Percentiles rank a stretch among this genome's conserved stretches.
Evolutionary conservation across 306 rosid species (phyloP).

Genomic region (Quercus robur): DNA sequence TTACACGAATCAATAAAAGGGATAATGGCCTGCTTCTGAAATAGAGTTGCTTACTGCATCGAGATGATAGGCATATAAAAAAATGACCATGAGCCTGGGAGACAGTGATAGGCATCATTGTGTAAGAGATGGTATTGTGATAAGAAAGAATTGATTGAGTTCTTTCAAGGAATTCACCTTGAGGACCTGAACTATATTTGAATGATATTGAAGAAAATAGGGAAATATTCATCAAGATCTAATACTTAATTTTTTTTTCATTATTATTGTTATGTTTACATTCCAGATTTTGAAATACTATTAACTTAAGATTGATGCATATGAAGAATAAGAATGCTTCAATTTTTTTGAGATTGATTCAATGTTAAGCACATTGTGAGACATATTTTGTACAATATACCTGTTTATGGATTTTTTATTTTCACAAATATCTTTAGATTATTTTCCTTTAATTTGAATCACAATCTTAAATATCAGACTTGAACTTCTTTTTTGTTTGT

Average conservation of each 20-base stretch:
- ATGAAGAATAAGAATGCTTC: background rate
- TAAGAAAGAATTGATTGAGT: background rate
- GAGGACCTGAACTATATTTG: background rate
- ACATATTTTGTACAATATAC: background rate
- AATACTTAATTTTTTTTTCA: background rate
- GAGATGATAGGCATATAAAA: background rate
- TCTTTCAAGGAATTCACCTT: background rate
- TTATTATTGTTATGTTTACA: background rate
- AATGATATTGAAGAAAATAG: background rate
- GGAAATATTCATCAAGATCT: background rate
- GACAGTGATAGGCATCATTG: background rate
- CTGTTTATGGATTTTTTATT: background rate
- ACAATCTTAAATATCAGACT: background rate
- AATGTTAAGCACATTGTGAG: background rate
- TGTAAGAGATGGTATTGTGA: background rate
- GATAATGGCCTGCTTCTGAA: background rate
- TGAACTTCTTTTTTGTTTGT: background rate
- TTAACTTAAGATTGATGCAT: background rate
- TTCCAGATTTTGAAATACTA: background rate
- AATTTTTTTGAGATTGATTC: background rate
- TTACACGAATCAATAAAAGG: background rate
- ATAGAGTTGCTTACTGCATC: background rate
- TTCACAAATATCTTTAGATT: background rate
- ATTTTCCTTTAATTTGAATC: background rate
- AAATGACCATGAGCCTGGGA: background rate